A percentile compares a stretch with the other conserved stretches of the same genome.
Evolutionary conservation across 2,329 filamentous ascomycete genomes (phyloP).

Genomic region (Fusarium miscanthi): DNA sequence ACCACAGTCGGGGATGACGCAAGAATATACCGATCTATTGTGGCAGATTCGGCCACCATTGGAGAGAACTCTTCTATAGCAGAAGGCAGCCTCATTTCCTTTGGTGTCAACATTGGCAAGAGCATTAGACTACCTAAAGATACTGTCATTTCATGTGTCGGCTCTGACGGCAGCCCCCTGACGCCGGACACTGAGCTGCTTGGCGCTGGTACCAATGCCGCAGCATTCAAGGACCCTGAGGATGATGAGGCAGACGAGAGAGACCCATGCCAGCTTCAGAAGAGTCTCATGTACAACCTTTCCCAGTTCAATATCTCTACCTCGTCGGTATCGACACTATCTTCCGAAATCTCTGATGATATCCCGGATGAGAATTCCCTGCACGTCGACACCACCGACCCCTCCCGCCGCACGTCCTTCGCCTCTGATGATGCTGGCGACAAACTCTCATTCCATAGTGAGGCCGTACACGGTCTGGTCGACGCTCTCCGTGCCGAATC

Average conservation of each 20-base stretch:
- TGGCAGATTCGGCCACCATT: slow-evolving; percentile 78
- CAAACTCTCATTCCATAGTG: slow-evolving; percentile 76
- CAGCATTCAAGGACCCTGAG: slow-evolving; percentile 58
- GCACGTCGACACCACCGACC: slow-evolving; percentile 58
- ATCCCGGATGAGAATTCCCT: slow-evolving; percentile 73
- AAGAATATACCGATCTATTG: slow-evolving; percentile 75
- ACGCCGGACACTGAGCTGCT: slow-evolving; percentile 59
- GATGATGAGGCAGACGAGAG: slow-evolving; percentile 62
- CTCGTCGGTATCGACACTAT: slow-evolving; percentile 68
- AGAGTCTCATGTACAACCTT: slow-evolving; percentile 65
- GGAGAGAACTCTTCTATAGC: slow-evolving; percentile 77
- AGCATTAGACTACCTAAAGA: slow-evolving; percentile 58
- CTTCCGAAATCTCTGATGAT: slow-evolving; percentile 73
- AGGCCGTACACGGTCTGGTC: slow-evolving; percentile 87
- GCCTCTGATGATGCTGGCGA: slow-evolving; percentile 76
- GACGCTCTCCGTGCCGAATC: slow-evolving; percentile 82
- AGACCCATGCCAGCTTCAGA: slow-evolving; percentile 64
- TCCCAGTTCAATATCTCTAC: slow-evolving; percentile 64
- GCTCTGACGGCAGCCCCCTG: slow-evolving; percentile 51
- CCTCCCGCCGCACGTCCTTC: slow-evolving; percentile 76
- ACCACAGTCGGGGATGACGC: slow-evolving; percentile 80
- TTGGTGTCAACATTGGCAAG: slow-evolving; percentile 77
- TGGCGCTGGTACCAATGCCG: slow-evolving; percentile 63
- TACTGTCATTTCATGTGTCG: slow-evolving; percentile 51
- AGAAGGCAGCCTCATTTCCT: slow-evolving; percentile 82